Evolutionary conservation across 129 eudicot species (phyloP).

Genomic region (Saussurea involucrata): DNA sequence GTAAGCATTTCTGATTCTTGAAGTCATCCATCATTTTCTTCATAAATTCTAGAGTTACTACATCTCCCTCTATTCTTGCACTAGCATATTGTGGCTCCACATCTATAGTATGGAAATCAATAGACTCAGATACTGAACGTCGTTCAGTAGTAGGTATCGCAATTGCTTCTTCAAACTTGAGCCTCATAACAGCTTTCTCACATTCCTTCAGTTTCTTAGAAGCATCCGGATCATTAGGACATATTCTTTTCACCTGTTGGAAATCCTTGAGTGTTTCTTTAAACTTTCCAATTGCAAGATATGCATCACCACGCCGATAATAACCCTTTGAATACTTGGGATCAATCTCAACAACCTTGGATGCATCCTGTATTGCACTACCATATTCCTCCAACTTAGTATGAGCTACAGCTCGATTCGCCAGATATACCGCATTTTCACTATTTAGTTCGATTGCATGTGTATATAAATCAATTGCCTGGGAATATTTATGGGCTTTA

Average conservation of each 20-base stretch:
- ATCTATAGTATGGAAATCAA: slow-evolving; percentile 70
- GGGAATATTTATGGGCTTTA: slow-evolving; percentile 85
- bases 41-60: no score
- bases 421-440: slow-evolving; percentile 89
- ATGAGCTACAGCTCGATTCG: slow-evolving; percentile 96
- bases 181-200: slow-evolving; percentile 95
- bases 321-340: slow-evolving; percentile 96
- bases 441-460: slow-evolving; percentile 74
- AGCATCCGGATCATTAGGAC: slow-evolving; percentile 96
- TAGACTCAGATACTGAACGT: slow-evolving; percentile 73
- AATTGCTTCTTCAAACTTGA: slow-evolving; percentile 94
- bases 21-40: no score
- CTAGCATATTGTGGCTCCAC: slow-evolving; percentile 95
- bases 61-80: slow-evolving; percentile 93
- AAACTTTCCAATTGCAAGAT: slow-evolving; percentile 76
- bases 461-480: slow-evolving; percentile 85
- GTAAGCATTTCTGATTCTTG: no score
- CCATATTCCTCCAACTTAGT: slow-evolving; percentile 93
- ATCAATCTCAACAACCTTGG: slow-evolving; percentile 85
- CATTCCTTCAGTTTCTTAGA: slow-evolving; percentile 87
- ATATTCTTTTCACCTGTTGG: slow-evolving; percentile 65
- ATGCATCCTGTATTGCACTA: slow-evolving; percentile 88
- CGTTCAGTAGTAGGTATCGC: slow-evolving; percentile 65
- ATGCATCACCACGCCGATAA: slow-evolving; percentile 78
- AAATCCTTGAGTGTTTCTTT: slow-evolving; percentile 30